Percentiles rank a stretch among this genome's conserved stretches.
These are phyloP conservation scores for Furcasterigmium furcatum DNA, from an alignment of 2,329 filamentous ascomycete genomes.

Conservation along the genomic window DNA sequence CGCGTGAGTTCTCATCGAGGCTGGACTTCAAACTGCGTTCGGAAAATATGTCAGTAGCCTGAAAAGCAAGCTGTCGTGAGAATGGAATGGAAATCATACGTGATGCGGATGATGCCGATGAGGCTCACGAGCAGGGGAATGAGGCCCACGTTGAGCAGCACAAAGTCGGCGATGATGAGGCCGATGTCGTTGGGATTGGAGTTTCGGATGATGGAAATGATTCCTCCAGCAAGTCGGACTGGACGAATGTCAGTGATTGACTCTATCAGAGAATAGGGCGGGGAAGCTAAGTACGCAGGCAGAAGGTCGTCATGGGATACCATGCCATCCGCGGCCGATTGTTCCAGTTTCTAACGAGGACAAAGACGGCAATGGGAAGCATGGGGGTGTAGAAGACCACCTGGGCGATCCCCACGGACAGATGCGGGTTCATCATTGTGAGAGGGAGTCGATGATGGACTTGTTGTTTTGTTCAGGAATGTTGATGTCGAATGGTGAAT, in stretches of 20 bases:
- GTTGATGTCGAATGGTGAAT: too few relatives aligned
- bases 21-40: constrained; percentile 14
- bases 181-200: constrained; percentile 13
- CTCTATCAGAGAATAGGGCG: too few relatives aligned
- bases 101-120: constrained; percentile 19
- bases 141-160: constrained; percentile 24
- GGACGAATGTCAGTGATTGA: background rate
- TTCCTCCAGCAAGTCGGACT: constrained; percentile 23
- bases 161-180: constrained; percentile 18
- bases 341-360: constrained; percentile 9
- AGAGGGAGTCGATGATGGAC: too few relatives aligned
- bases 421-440: constrained; percentile 7
- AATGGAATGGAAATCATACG: constrained; percentile 20
- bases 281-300: constrained; percentile 1
- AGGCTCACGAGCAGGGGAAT: constrained; percentile 20
- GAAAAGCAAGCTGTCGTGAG: too few relatives aligned
- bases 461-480: too few relatives aligned
- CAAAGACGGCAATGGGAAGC: constrained; percentile 9
- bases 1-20: constrained; percentile 10
- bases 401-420: constrained; percentile 10
- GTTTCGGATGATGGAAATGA: constrained; percentile 18
- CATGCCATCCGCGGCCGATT: constrained; percentile 10
- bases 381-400: constrained; percentile 10
- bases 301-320: constrained; percentile 7
- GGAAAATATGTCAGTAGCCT: background rate